Conservation (phyloP, 75 land plant genomes). For the Larix kaempferi region DNA sequence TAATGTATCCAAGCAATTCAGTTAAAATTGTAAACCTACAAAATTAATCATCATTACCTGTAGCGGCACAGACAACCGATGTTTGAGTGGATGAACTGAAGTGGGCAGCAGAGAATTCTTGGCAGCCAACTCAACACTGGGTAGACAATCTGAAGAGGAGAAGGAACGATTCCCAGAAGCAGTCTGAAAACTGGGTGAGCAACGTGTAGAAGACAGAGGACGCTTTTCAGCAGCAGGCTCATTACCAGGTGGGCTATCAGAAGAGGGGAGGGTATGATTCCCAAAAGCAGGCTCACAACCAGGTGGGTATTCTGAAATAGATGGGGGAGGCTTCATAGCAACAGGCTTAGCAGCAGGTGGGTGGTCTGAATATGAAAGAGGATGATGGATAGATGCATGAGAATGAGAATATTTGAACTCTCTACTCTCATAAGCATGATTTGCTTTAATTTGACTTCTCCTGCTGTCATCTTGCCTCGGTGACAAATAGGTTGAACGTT, state of each 20-base stretch:
- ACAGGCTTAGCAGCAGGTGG: background rate
- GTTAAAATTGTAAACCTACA: background rate
- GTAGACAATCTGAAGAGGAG: background rate
- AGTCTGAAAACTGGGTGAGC: background rate
- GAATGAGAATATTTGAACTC: background rate
- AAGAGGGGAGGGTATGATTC: background rate
- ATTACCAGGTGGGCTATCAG: background rate
- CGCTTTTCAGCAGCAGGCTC: background rate
- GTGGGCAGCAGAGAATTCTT: background rate
- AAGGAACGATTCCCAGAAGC: background rate
- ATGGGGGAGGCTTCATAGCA: background rate
- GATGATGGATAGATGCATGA: background rate
- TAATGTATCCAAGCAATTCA: too few species aligned
- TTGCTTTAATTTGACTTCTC: background rate
- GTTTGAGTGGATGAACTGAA: background rate
- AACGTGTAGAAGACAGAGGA: background rate
- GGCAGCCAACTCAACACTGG: background rate
- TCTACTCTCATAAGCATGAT: background rate
- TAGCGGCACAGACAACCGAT: background rate
- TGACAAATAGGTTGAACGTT: constrained; percentile 3
- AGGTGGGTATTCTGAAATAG: background rate
- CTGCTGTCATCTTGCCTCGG: background rate
- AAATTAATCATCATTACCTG: constrained; percentile 1
- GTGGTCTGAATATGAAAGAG: constrained; percentile 4
- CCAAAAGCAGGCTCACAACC: background rate